These are phyloP conservation scores for Leishmania turanica DNA, from an alignment of 208 protist species.

Conservation along the genomic window DNA sequence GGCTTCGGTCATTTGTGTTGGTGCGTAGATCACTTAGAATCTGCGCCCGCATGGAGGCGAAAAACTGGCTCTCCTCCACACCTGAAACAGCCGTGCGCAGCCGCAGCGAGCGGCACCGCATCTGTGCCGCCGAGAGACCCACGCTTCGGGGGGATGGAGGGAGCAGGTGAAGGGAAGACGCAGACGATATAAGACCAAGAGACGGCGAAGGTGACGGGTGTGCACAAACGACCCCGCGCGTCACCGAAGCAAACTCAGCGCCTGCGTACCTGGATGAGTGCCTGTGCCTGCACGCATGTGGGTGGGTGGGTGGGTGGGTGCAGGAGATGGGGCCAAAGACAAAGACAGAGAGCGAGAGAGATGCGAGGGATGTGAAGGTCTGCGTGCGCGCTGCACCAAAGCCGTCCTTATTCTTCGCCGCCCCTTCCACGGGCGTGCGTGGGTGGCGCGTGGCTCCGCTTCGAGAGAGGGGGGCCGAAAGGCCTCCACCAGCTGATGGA, in stretches of 20 bases:
- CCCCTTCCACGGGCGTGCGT: neutral
- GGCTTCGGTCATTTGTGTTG: constrained; percentile 79
- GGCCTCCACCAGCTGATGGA: neutral
- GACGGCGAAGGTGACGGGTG: neutral
- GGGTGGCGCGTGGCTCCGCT: neutral
- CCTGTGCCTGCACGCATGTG: neutral
- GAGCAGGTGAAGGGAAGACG: neutral
- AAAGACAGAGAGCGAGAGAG: neutral
- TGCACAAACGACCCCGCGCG: neutral
- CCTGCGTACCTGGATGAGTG: neutral
- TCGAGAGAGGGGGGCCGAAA: neutral
- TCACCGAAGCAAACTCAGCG: neutral
- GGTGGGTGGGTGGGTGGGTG: neutral
- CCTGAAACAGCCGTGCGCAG: constrained; percentile 34
- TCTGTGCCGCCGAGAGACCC: neutral
- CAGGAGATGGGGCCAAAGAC: neutral
- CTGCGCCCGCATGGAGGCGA: constrained; percentile 35
- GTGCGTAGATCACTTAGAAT: constrained; percentile 52
- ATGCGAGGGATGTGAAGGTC: neutral
- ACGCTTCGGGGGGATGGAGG: neutral
- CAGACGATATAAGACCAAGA: neutral
- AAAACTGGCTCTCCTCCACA: constrained; percentile 44
- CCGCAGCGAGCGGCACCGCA: constrained; percentile 2
- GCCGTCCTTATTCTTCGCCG: neutral
- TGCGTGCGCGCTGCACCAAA: neutral